Base-by-base conservation (phyloP, 768 basidiomycete genomes). In the Lactarius deliciosus region DNA sequence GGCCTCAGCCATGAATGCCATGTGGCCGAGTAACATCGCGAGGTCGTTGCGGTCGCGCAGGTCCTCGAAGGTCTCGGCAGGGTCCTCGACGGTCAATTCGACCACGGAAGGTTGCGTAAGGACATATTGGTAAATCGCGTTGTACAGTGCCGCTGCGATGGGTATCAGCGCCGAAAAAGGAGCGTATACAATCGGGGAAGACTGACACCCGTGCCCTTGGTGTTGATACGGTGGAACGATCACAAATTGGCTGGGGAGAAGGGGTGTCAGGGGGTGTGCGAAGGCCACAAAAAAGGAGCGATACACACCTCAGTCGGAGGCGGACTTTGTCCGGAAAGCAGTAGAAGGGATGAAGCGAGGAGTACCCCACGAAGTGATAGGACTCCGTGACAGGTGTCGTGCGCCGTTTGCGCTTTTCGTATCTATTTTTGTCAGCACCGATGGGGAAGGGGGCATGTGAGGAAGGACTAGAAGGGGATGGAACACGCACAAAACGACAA, bases 51-150 rank as follows among this genome's bases (percentile, higher is more conserved):
- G 89, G 78, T 98, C 97, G 40, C 96, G 82, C 53, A 98, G 82
- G 75, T 98, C 97, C 75, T 98, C 96, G 73, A 99, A 98, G 11
- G 93, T 92, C 78, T 99, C 97, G 0, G 94, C 94, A 1, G 97
- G 97, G 75, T 99, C 97, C 78, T 99, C 97, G 25, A 99, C 92
- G 1, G 95, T 97, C 50, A 98, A 79, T 76, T 98, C 96, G n/a
- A 91, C 88, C 45, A 96, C 85, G 59, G 84, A 79, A 2, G 87
- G 81, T 57, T 83, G 84, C 16, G 83, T 78, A 53, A 91, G 75
- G 22, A 91, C 83, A 73, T 92, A 85, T 73, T 87, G 82, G 78
- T 96, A 96, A 61, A 94, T 88, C 0, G 94, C 86, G 55, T 80
- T 85, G 81, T 97, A 98, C 15, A 98, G 85, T 69, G 90, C 87